Evolutionary conservation across 768 basidiomycete species (phyloP), one percentile per base, ranked within the genome.

Genomic region (Boletus rex-veris): DNA sequence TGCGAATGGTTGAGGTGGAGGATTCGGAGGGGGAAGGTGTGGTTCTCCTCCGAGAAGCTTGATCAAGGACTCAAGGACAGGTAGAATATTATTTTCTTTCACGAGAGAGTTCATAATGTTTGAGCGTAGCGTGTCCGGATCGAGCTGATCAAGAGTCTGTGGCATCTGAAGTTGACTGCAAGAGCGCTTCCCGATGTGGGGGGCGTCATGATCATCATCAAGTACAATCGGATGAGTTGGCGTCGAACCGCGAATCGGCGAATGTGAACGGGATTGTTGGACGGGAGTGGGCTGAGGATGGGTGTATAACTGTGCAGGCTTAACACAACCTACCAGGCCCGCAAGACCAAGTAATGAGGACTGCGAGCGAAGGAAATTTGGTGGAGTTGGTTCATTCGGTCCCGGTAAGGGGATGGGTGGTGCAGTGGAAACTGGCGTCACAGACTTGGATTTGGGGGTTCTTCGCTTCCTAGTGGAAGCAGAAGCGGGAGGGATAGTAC

Each of bases 341-440:
- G 89, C 89, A 16, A 78, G 76, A 9, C 89, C 89, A 8, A 91
- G 76, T 3, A 91, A 73, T 1, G 84, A 83, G 33, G 82, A 75
- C 66, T 90, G 88, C 58, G 80, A 89, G 30, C 89, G 84, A 47
- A 91, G 71, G 52, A 89, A 87, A 65, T 89, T 82, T 8, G 80
- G 70, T 16, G 88, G 89, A 15, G 75, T 71, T 2, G 84, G 85
- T 39, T 74, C 78, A 45, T 80, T 75, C 21, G 85, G 80, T 58
- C 82, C 80, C 0, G 88, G 88, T 1, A 90, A 70, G 19, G 73
- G 55, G 24, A 90, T 88, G 41, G 81, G 76, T 14, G 83, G 83
- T 10, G 78, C 74, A 14, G 75, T 65, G 12, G 78, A 76, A 33
- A 78, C 77, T 10, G 79, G 76, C 1, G 79, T 76, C 5, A 72